These are phyloP conservation scores for Cochlearia excelsa DNA, from an alignment of 345 rosid genomes.

Conservation along the genomic window DNA sequence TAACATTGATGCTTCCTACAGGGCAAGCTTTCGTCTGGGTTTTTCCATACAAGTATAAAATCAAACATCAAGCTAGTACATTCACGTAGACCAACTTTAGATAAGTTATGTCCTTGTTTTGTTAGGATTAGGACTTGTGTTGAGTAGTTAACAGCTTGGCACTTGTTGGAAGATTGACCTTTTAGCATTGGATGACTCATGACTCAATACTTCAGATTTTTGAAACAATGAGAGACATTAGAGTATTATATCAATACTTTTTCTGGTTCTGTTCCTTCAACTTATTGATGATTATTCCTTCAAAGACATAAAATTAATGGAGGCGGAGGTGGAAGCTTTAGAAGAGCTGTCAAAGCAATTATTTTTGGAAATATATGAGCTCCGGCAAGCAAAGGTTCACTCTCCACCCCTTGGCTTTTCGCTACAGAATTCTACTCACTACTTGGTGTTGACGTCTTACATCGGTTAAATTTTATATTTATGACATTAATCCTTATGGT, in stretches of 20 bases:
- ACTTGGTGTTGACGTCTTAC: conserved; percentile 1
- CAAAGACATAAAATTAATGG: conserved; percentile 71
- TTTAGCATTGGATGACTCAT: background rate
- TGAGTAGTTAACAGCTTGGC: background rate
- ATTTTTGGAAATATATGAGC: conserved; percentile 89
- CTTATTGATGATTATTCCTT: conserved; percentile 2
- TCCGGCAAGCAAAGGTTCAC: conserved; percentile 85
- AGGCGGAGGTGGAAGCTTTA: conserved; percentile 80
- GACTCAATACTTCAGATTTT: background rate
- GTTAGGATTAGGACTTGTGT: background rate
- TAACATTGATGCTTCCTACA: background rate
- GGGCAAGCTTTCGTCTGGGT: background rate
- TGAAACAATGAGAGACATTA: background rate
- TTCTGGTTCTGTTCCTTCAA: background rate
- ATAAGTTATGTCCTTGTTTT: background rate
- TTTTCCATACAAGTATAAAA: background rate
- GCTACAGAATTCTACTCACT: background rate
- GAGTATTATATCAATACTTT: background rate
- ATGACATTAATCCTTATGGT: conserved; percentile 6
- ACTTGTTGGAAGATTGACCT: background rate
- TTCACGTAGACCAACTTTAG: background rate
- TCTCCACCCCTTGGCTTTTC: conserved; percentile 13
- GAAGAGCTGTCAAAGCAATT: conserved; percentile 94
- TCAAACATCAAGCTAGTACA: background rate
- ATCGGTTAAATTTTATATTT: background rate